These are phyloP conservation scores for Moesziomyces sp. DNA, from an alignment of 1,284 basidiomycete species.

Conservation along the genomic window DNA sequence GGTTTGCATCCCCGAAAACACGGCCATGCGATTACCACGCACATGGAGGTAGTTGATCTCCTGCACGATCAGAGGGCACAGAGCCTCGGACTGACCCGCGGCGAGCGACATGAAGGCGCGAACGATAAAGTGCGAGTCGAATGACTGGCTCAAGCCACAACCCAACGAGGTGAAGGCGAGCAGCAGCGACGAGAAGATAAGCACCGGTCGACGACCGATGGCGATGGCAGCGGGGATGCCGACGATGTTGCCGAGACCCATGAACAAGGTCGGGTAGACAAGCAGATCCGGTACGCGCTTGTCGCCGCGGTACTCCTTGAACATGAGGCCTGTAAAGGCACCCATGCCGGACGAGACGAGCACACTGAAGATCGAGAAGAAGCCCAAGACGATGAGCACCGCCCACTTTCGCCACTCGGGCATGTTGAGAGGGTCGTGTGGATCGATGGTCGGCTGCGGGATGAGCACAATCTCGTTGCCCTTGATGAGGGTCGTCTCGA, in stretches of 20 bases:
- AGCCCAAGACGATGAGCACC: not conserved
- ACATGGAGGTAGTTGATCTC: conserved; percentile 12
- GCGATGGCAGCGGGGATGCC: conserved; percentile 4
- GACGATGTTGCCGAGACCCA: conserved; percentile 7
- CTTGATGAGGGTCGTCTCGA: not conserved
- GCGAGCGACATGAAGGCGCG: conserved; percentile 8
- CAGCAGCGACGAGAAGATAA: conserved; percentile 8
- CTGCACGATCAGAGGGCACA: conserved; percentile 6
- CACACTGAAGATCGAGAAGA: conserved; percentile 10
- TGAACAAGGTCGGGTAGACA: conserved; percentile 8
- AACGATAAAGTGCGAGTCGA: conserved; percentile 4
- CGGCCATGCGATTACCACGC: conserved; percentile 7
- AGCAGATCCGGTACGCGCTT: conserved; percentile 2
- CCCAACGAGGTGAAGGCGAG: conserved; percentile 10
- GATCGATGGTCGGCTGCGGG: conserved; percentile 4
- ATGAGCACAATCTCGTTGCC: conserved; percentile 7
- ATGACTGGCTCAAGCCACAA: conserved; percentile 5
- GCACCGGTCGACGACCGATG: conserved; percentile 7
- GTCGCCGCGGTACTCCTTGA: conserved; percentile 1
- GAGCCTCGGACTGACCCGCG: conserved; percentile 7
- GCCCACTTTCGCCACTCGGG: conserved; percentile 9
- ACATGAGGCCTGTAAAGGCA: conserved; percentile 4
- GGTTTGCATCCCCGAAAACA: conserved; percentile 9
- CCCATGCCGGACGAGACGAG: conserved; percentile 8
- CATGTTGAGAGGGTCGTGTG: conserved; percentile 11